Evolutionary conservation across 2,329 filamentous ascomycete species (phyloP), one percentile per base, ranked within the genome.

Genomic region (Lachnellula arida): DNA sequence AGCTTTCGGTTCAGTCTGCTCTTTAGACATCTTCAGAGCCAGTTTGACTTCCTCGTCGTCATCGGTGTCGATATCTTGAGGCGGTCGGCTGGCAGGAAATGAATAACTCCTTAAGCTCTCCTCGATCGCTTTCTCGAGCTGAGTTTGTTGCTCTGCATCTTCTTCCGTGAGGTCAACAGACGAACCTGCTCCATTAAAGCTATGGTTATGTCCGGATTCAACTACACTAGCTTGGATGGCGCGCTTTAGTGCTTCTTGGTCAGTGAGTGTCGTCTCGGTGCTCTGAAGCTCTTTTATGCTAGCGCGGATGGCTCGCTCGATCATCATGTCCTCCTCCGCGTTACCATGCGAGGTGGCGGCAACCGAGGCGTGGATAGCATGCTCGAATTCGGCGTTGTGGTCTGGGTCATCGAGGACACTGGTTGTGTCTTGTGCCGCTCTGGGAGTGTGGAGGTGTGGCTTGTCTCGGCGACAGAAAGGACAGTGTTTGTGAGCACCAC

Each of bases 301-400:
- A 5, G 87, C 84, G 14, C 88, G 79, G 50, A 95, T 87, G 1
- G 89, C 89, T 19, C 82, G 78, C 67, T 91, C 89, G 48, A 95
- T 78, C 56, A 81, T 76, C 22, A 78, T 78, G 65, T 94, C 90
- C 69, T 94, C 87, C 19, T 82, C 78, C 0, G 77, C 67, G 60
- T 93, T 78, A 11, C 89, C 89, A 1, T 75, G 78, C 0, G 88
- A 91, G 0, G 88, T 91, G 66, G 87, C 81, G 7, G 76, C 74
- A 1, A 94, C 86, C 1, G 87, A 88, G 11, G 77, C 76, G 52
- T 78, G 80, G 56, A 94, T 93, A 1, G 89, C 89, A 43, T 80
- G 76, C 67, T 93, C 88, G 43, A 91, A 80, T 55, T 88, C 86
- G 2, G 78, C 76, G 35, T 82, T 76, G n/a, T 81, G 75, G 5